Base-by-base conservation (phyloP, 257 asterid genomes). In the Eucommia ulmoides region DNA sequence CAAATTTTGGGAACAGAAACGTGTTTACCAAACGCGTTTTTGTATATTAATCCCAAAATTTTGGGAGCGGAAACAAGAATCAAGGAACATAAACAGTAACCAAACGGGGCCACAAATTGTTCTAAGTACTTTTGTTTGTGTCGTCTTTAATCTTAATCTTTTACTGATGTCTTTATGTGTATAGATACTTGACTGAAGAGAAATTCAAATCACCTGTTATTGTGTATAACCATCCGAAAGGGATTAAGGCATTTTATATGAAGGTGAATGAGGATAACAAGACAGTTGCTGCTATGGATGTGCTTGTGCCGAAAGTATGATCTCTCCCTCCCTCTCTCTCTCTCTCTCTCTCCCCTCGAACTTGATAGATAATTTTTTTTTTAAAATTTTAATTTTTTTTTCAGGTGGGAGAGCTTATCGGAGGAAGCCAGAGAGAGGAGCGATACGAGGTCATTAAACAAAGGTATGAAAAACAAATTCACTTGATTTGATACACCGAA, bases 221-320 rank as follows among this genome's bases (percentile, higher is more conserved):
- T 59, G 99, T 91, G 60, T 91, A 77, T 70, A 91, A 91, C 84
- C 86, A 91, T 58, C 99, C 99, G 4, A 86, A 91, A 68, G 78
- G 71, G 4, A 86, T 86, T 59, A 91, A 91, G 75, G 94, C 99
- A 35, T 86, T 83, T 64, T 86, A 91, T 72, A 91, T 91, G 99
- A 91, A 91, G 80, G 80, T 91, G 66, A 91, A 91, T 45, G 95
- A 83, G 41, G 99, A 91, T 67, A 60, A 81, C 12, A 77, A 74
- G 75, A 91, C 96, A 38, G 99, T 91, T 68, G 99, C 99, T 45
- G 99, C 99, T 21, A 91, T 91, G 99, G 99, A 91, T 60, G 92
- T 86, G 55, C 99, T 91, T 56, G 99, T 91, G 52, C 99, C 99
- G 8, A 91, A 83, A 88, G 98, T 86, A 49, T 10, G 55, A 41